Percentiles rank a stretch among this genome's conserved stretches.
Evolutionary conservation across 1,284 basidiomycete genomes (phyloP).

Genomic region (Hortiboletus rubellus): DNA sequence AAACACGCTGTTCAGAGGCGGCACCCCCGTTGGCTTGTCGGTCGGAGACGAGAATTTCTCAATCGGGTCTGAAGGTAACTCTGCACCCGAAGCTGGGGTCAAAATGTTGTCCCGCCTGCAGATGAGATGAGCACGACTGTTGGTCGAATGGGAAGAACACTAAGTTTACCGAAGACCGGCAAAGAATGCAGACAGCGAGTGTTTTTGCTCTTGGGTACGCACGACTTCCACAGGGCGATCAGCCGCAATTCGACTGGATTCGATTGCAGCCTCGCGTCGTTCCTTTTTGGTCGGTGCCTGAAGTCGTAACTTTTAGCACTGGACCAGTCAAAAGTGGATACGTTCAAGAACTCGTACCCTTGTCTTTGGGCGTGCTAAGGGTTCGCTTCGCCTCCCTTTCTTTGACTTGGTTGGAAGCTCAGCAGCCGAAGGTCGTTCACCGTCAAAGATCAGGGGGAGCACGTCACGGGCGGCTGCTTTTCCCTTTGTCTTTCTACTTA

Average conservation of each 20-base stretch:
- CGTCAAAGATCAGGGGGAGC: conserved; percentile 30
- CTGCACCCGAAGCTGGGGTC: conserved; percentile 13
- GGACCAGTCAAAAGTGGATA: background rate
- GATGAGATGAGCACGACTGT: conserved; percentile 8
- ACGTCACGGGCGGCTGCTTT: conserved; percentile 32
- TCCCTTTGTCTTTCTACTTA: conserved; percentile 30
- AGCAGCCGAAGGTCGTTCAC: conserved; percentile 12
- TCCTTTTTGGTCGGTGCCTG: conserved; percentile 37
- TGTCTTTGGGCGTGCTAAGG: conserved; percentile 19
- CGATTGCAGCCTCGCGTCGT: conserved; percentile 26
- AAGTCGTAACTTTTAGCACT: conserved; percentile 4
- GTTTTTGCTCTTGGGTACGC: conserved; percentile 28
- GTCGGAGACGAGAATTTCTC: conserved; percentile 35
- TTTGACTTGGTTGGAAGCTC: conserved; percentile 20
- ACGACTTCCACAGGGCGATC: conserved; percentile 32
- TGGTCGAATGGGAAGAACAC: background rate
- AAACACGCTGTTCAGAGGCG: conserved; percentile 15
- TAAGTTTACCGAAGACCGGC: conserved; percentile 23
- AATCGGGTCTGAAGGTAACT: conserved; percentile 35
- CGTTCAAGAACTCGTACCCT: conserved; percentile 22
- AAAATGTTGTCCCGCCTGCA: conserved; percentile 17
- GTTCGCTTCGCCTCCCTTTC: conserved; percentile 21
- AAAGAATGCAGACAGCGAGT: conserved; percentile 26
- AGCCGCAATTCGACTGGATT: conserved; percentile 34
- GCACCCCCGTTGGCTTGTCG: conserved; percentile 7